A percentile compares a stretch with the other conserved stretches of the same genome.
These are phyloP conservation scores for Clonostachys rhizophaga DNA, from an alignment of 2,329 filamentous ascomycete genomes.

Conservation along the genomic window DNA sequence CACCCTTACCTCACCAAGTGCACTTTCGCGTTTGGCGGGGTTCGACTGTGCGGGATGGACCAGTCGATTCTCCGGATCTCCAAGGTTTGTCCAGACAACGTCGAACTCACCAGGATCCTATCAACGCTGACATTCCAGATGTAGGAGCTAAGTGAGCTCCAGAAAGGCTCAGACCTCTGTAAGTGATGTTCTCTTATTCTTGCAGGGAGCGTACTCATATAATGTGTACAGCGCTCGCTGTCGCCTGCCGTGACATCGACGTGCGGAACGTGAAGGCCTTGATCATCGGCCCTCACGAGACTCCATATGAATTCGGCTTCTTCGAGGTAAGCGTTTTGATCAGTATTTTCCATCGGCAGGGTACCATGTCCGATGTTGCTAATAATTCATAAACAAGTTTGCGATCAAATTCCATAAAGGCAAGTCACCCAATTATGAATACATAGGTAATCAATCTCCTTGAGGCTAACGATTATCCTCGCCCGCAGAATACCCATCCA, in stretches of 20 bases:
- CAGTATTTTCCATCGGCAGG: not conserved
- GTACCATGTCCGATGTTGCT: not conserved
- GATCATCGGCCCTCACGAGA: slow-evolving; percentile 89
- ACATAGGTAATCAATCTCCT: not conserved
- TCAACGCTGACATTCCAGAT: not conserved
- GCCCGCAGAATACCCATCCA: slow-evolving; percentile 71
- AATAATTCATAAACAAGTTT: slow-evolving; percentile 48
- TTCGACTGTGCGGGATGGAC: slow-evolving; percentile 36
- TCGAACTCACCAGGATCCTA: slow-evolving; percentile 16
- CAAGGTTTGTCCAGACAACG: slow-evolving; percentile 49
- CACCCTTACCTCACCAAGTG: too few relatives aligned
- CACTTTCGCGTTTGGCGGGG: too few relatives aligned
- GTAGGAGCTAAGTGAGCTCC: slow-evolving; percentile 81
- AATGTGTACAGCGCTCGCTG: slow-evolving; percentile 63
- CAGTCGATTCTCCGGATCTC: slow-evolving; percentile 86
- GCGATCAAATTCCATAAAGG: slow-evolving; percentile 71
- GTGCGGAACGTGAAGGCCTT: slow-evolving; percentile 83
- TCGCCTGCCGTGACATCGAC: slow-evolving; percentile 82
- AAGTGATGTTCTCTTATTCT: slow-evolving; percentile 22
- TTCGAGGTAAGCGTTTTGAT: slow-evolving; percentile 65
- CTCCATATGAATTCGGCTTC: slow-evolving; percentile 95
- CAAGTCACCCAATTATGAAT: slow-evolving; percentile 19
- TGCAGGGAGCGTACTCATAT: too few relatives aligned
- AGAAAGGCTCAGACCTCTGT: slow-evolving; percentile 82
- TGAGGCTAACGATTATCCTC: not conserved